Percentiles rank a stretch among this genome's conserved stretches.
Conservation (phyloP, 2,329 filamentous ascomycete species). For the Chrysosporium keratinophilum region DNA sequence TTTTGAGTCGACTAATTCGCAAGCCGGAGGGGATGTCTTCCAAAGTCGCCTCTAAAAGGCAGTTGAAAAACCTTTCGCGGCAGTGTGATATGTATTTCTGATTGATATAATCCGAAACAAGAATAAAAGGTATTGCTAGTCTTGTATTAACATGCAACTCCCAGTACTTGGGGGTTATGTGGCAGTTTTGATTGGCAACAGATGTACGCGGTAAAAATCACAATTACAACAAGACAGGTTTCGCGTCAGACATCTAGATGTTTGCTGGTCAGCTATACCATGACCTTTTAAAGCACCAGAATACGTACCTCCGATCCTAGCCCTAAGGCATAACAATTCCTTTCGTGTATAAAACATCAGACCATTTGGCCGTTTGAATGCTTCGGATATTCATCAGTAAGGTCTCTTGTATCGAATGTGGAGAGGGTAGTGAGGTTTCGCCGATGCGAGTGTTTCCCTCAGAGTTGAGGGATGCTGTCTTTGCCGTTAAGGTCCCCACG, state of each 20-base stretch:
- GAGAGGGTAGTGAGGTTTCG: not conserved
- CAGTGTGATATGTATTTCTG: too few relatives aligned
- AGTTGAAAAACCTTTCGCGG: not conserved
- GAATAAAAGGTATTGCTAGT: too few relatives aligned
- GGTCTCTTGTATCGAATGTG: not conserved
- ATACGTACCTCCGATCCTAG: not conserved
- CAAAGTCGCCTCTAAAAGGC: not conserved
- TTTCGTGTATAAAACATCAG: conserved; percentile 11
- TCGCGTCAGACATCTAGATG: too few relatives aligned
- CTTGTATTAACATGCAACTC: not conserved
- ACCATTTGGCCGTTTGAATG: conserved; percentile 13
- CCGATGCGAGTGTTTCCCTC: not conserved
- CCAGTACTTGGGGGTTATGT: not conserved
- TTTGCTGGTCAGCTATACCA: not conserved
- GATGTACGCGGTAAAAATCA: too few relatives aligned
- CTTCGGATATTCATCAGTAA: conserved; percentile 6
- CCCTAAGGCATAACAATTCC: conserved; percentile 4
- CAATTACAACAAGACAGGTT: too few relatives aligned
- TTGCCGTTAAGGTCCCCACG: conserved; percentile 4
- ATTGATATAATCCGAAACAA: too few relatives aligned
- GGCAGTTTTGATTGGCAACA: not conserved
- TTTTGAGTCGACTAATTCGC: not conserved
- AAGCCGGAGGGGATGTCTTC: not conserved
- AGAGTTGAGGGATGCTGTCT: not conserved
- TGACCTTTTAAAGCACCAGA: not conserved